Base-by-base conservation (phyloP, 2,329 filamentous ascomycete genomes). In the Penicillium digitatum region DNA sequence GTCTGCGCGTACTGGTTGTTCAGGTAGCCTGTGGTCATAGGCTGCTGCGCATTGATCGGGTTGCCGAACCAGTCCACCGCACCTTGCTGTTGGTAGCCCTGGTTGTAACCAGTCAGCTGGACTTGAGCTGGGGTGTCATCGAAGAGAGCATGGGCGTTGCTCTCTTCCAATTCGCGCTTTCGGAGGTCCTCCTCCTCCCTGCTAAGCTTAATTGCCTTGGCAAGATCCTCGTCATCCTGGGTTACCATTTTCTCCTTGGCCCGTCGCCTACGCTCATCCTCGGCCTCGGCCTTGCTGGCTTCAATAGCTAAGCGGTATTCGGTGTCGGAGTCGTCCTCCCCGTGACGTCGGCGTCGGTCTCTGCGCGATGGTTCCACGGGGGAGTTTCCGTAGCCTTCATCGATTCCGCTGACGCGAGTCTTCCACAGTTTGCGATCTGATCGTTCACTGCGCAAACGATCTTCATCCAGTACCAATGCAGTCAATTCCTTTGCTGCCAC, bases 11-110 rank as follows among this genome's bases (percentile, higher is more conserved):
- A 87, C 57, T 85, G 82, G 64, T 84, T 86, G 73, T 86, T 86
- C 60, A 87, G 73, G 66, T 81, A 87, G 6, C 85, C 85, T 14
- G 85, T 88, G 51, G 79, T 82, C 72, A 92, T 86, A 63, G 87
- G 78, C 61, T 81, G 81, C 71, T 89, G 87, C 66, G 85, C 86
- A 55, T 93, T 89, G 67, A 97, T 87, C 12, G 92, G 90, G 73
- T 99, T 99, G 56, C 93, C 94, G 66, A 95, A 94, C 85, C 95
- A 97, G 75, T 99, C 94, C 18, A 99, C 94, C 12, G 90, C 90
- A 54, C 88, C 88, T 70, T 96, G 93, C 76, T 99, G 94, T 77
- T 97, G 92, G 69, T 99, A 99, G 44, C 93, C 93, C 76, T 96
- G 92, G 74, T 96, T 97, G 78, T 90, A 91, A 34, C 91, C 93